Evolutionary conservation across 2,329 filamentous ascomycete species (phyloP).

Genomic region (Neofusicoccum cordaticola): DNA sequence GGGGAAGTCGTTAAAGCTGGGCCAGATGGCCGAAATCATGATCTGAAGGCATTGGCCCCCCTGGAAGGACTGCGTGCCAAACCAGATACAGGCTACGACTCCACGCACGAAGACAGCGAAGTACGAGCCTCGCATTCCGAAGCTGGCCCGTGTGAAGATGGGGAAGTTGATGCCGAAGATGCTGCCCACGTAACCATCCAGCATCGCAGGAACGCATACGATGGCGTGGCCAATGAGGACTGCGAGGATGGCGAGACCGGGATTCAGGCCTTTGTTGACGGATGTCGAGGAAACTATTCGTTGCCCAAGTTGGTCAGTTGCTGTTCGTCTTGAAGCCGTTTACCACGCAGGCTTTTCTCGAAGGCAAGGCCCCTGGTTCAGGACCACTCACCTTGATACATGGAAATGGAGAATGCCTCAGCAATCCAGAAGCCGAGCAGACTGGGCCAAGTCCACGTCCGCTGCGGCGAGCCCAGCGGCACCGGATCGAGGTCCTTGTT

Average conservation of each 20-base stretch:
- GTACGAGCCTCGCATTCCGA: constrained; percentile 17
- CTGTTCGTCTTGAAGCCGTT: not conserved
- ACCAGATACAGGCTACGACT: constrained; percentile 11
- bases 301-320: not conserved
- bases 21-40: constrained; percentile 21
- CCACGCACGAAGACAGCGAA: constrained; percentile 15
- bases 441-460: constrained; percentile 24
- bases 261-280: constrained; percentile 23
- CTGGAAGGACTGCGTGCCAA: constrained; percentile 15
- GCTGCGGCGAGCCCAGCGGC: constrained; percentile 19
- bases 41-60: constrained; percentile 27
- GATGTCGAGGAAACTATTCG: constrained; percentile 20
- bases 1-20: constrained; percentile 15
- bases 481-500: constrained; percentile 21
- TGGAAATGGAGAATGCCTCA: constrained; percentile 22
- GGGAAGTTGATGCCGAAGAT: constrained; percentile 20
- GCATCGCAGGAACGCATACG: constrained; percentile 21
- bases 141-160: constrained; percentile 24
- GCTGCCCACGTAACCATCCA: constrained; percentile 8
- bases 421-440: constrained; percentile 24
- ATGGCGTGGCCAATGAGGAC: constrained; percentile 22
- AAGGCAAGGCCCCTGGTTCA: not conserved
- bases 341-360: not conserved
- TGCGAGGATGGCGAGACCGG: constrained; percentile 22
- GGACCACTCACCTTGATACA: constrained; percentile 19